phyloP scores from a whole-genome alignment of 768 basidiomycete species.

The Russula virescens region DNA sequence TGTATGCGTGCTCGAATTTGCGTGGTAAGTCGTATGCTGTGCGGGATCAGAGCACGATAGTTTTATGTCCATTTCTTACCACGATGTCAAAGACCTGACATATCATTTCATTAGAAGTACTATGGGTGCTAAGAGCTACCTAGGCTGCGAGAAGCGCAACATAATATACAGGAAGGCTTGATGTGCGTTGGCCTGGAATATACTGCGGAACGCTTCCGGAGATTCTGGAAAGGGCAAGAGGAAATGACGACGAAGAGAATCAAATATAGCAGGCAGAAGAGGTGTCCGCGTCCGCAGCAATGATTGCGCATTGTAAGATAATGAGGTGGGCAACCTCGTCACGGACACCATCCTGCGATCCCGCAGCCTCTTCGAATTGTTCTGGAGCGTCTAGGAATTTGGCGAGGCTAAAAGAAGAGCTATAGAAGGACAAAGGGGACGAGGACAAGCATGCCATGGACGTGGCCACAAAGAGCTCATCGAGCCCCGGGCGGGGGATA shows the following conservation, averaged over 20 bases:
- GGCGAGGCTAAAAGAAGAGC: slow-evolving; percentile 45
- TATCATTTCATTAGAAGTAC: too few species aligned
- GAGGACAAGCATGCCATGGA: slow-evolving; percentile 31
- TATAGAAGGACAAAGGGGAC: neutral
- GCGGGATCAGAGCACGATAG: too few species aligned
- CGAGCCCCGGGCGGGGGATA: slow-evolving; percentile 48
- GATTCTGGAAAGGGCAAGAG: slow-evolving; percentile 42
- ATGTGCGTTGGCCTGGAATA: slow-evolving; percentile 53
- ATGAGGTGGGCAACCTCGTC: slow-evolving; percentile 71
- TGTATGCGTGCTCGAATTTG: too few species aligned
- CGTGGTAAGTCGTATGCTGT: too few species aligned
- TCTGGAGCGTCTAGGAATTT: slow-evolving; percentile 47
- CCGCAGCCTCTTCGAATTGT: slow-evolving; percentile 31
- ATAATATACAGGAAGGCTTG: slow-evolving; percentile 59
- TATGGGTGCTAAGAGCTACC: too few species aligned
- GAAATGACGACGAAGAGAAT: neutral
- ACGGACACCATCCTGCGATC: slow-evolving; percentile 46
- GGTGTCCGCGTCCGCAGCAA: neutral
- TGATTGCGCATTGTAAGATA: slow-evolving; percentile 51
- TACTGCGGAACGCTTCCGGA: slow-evolving; percentile 48
- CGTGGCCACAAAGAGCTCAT: slow-evolving; percentile 51
- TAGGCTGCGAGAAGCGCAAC: slow-evolving; percentile 44
- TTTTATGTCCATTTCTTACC: too few species aligned
- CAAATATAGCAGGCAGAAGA: neutral
- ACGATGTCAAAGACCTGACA: too few species aligned